These are phyloP conservation scores for Hypomontagnella submonticulosa DNA, from an alignment of 495 filamentous ascomycete genomes.

Conservation along the genomic window DNA sequence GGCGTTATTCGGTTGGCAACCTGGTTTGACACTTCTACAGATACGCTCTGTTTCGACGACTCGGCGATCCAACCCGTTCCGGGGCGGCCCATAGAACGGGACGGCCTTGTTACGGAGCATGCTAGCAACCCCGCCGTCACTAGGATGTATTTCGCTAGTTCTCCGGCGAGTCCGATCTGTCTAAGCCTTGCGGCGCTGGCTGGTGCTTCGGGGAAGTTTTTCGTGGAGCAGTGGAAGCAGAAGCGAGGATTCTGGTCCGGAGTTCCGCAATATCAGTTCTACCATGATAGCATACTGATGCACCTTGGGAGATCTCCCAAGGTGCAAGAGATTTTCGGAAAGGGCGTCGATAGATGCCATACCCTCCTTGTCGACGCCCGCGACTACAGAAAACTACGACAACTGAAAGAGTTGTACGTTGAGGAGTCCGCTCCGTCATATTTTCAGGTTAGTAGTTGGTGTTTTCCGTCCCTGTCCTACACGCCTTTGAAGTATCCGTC, in stretches of 20 bases:
- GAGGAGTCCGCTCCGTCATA: constrained; percentile 35
- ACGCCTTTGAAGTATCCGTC: no score
- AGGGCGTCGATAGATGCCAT: constrained; percentile 28
- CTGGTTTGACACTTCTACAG: constrained; percentile 37
- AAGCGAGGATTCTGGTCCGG: constrained; percentile 40
- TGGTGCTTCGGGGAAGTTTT: constrained; percentile 29
- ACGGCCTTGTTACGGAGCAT: constrained; percentile 28
- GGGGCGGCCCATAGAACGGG: constrained; percentile 5
- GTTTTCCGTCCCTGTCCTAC: constrained; percentile 5
- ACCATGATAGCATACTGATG: constrained; percentile 44
- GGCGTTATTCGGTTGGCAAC: constrained; percentile 23
- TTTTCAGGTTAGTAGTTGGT: constrained; percentile 32
- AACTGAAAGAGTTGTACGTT: constrained; percentile 31
- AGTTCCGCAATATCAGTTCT: constrained; percentile 36
- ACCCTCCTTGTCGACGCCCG: constrained; percentile 31
- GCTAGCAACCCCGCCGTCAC: constrained; percentile 34
- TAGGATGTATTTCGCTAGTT: constrained; percentile 31
- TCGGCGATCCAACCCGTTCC: constrained; percentile 13
- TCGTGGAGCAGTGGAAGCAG: constrained; percentile 36
- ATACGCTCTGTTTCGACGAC: constrained; percentile 44
- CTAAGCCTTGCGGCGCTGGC: constrained; percentile 31
- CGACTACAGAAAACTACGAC: constrained; percentile 25
- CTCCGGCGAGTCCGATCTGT: constrained; percentile 34
- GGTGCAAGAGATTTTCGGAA: constrained; percentile 38
- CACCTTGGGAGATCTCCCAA: constrained; percentile 40